Evolutionary conservation across 345 rosid genomes (phyloP), one percentile per base, ranked within the genome.

Genomic region (Dovyalis caffra): DNA sequence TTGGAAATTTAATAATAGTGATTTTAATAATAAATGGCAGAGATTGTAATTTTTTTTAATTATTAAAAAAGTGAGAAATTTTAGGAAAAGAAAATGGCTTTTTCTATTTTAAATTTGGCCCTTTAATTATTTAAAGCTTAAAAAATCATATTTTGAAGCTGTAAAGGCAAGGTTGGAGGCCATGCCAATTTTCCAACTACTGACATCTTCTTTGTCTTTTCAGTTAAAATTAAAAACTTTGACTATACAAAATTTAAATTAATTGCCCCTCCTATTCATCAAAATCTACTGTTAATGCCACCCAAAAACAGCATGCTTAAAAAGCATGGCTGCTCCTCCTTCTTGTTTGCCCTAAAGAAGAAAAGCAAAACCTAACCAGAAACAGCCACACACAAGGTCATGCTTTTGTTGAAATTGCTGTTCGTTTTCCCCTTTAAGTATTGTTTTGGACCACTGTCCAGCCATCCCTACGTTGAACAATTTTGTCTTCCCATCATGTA

Each of bases 141-240:
- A 76, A 76, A 28, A 45, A 74, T 6, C 76, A 60, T n/a, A 57
- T 51, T 74, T 67, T 65, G 82, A 74, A 75, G 90, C 88, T 86
- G 95, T 84, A 88, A 92, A 92, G 92, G 78, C 69, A 81, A 82
- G 77, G 75, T 86, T 82, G 64, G 82, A 80, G 80, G 82, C 75
- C 85, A 87, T 85, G 87, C 83, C 79, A 79, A 66, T 79, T 83
- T 83, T 76, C 86, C 88, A 87, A 82, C 87, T 56, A 87, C 91
- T 87, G 90, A 86, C 92, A 89, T 78, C 79, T 81, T 81, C 82
- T 76, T 84, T 84, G 86, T 81, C 87, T 85, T 84, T 81, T 83
- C 60, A 56, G 83, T 73, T 80, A 65, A 37, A 82, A 76, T 81
- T 33, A 74, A 76, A 77, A 81, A 66, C 35, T 74, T 85, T 89